Base-by-base conservation (phyloP, 1,139 yeast genomes). In the Hemisphaericaspora subhashii region DNA sequence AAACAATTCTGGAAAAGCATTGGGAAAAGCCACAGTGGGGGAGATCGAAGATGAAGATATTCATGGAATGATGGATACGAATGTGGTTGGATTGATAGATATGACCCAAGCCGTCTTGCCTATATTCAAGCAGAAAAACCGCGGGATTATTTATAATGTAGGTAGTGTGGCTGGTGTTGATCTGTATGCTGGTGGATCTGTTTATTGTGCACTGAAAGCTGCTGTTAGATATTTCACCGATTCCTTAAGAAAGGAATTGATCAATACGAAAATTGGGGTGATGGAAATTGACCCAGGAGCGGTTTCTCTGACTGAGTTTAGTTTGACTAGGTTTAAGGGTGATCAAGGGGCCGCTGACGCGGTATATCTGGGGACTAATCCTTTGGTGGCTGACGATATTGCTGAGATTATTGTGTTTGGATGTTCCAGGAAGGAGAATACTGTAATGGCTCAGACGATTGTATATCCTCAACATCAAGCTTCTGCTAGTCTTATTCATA, bases 1-100 rank as follows among this genome's bases (percentile, higher is more conserved):
- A 45, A 87, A 87, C 68, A 87, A 86, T 57, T 94, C 95, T 6
- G 95, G 95, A 29, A 76, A 83, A 62, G 95, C 92, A 1, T 66
- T 79, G 36, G 95, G 95, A 18, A 64, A 65, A 34, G 89, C 77
- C 23, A 57, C 62, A 30, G 86, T 86, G 21, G 94, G 92, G 11
- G 66, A 66, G 2, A 73, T 85, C 40, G 55, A 60, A 2, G 65
- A 66, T 20, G 60, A 62, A 2, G 92, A 85, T 49, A 68, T 86
- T 36, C 71, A 72, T 36, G 77, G 75, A 27, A 83, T 84, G 83
- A 72, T 82, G 55, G 72, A 77, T 48, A 86, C 94, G 40, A 86
- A 86, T 54, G 90, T 86, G 2, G 50, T 83, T 37, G 95, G 92
- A 1, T 65, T 85, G 52, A 81, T 86, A 46, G 74, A 79, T 18